Evolutionary conservation across 176 grass and related monocot species (phyloP).

Genomic region (Aechmea fasciata): DNA sequence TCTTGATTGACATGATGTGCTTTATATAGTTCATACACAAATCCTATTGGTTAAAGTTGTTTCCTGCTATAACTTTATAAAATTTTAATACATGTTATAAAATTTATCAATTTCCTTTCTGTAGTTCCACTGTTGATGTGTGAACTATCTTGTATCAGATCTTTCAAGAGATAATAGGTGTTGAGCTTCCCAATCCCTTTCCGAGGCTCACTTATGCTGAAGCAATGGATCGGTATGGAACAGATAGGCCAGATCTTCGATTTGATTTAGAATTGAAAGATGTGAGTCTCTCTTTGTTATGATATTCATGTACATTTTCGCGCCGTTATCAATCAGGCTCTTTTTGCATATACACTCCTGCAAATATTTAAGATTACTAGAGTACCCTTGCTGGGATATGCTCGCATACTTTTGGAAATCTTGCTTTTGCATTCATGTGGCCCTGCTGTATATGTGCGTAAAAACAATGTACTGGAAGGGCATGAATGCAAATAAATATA

Average conservation of each 20-base stretch:
- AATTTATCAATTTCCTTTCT: not conserved
- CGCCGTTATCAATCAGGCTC: no score
- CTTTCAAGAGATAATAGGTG: conserved; percentile 63
- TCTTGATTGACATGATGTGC: not conserved
- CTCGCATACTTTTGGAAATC: no score
- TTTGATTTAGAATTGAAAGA: conserved; percentile 85
- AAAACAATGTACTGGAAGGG: no score
- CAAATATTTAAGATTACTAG: no score
- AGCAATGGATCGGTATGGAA: conserved; percentile 80
- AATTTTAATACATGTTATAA: not conserved
- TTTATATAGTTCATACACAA: not conserved
- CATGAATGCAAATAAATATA: no score
- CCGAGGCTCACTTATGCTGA: conserved; percentile 76
- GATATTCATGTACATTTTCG: not conserved
- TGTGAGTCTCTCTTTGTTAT: conserved; percentile 48
- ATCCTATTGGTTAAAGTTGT: not conserved
- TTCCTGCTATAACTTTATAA: no score
- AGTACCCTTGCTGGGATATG: no score
- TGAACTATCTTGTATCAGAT: conserved; percentile 44
- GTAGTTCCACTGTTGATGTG: not conserved
- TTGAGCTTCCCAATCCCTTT: conserved; percentile 80
- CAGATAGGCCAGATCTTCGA: conserved; percentile 92
- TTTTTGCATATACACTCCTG: no score
- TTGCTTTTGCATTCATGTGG: no score
- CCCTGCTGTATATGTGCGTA: no score